phyloP scores from a whole-genome alignment of 192 early-diverging fungal genomes.

The Coemansia sp. region DNA sequence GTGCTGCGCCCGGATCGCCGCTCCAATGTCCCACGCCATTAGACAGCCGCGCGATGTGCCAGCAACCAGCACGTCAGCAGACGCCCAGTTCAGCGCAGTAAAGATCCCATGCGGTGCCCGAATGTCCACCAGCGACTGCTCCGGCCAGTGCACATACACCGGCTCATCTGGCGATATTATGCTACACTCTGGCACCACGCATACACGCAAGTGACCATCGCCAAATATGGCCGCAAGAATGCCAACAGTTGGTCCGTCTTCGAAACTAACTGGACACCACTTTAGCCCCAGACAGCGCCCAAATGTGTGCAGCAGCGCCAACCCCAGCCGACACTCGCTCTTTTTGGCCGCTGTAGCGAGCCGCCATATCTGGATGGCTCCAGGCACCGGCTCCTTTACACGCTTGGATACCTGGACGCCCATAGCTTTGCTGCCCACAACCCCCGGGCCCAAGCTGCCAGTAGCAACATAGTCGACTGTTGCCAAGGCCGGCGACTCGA shows the following conservation, averaged over 20 bases:
- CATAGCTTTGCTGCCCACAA: not conserved
- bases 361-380: constrained; percentile 41
- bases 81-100: constrained; percentile 35
- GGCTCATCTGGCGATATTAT: constrained; percentile 9
- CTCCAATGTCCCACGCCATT: constrained; percentile 22
- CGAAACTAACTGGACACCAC: constrained; percentile 43
- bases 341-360: not conserved
- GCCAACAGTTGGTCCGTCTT: constrained; percentile 13
- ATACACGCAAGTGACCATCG: constrained; percentile 40
- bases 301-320: constrained; percentile 30
- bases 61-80: constrained; percentile 29
- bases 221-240: constrained; percentile 40
- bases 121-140: constrained; percentile 24
- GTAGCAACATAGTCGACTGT: constrained; percentile 27
- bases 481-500: not conserved
- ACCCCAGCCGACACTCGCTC: constrained; percentile 16
- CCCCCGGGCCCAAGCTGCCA: constrained; percentile 20
- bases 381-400: constrained; percentile 21
- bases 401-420: constrained; percentile 7
- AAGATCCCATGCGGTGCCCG: constrained; percentile 27
- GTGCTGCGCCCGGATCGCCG: constrained; percentile 6
- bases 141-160: constrained; percentile 33
- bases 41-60: constrained; percentile 29
- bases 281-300: constrained; percentile 30
- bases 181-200: constrained; percentile 20